Base-by-base conservation (phyloP, 371 early-diverging fungal genomes). In the Rhizopus microsporus region DNA sequence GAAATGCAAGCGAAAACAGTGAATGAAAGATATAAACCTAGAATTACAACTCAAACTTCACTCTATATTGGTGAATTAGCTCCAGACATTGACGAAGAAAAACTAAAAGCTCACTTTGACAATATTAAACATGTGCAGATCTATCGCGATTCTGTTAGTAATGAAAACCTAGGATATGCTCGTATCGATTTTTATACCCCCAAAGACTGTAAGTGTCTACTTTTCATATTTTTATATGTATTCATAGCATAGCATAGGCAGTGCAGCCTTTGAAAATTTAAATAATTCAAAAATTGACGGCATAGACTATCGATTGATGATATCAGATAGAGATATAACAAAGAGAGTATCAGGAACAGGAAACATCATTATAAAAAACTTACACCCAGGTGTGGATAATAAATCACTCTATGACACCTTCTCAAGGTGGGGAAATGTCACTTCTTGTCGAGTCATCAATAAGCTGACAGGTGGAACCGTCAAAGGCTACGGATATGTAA, bases 281-380 rank as follows among this genome's bases (percentile, higher is more conserved):
- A 99, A 99, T 86, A 95, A 94, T 77, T 87, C 94, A 42, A 70
- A 81, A 63, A 90, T 99, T 72, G 91, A 92, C 75, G 94, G 92
- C 63, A 89, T 87, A 60, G 85, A 93, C 15, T 96, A 97, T 84
- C 92, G 99, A 46, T 92, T 98, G 70, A 99, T 98, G 99, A 94
- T 96, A 94, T 92, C 95, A 46, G 94, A 98, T 80, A 91, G 96
- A 50, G 95, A 99, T 81, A 93, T 95, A 10, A 79, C 92, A 17
- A 83, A 91, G 68, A 93, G 97, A 74, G 83, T 84, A 63, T 77
- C 83, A 50, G 93, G 94, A 32, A 77, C 81, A 34, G 98, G 97
- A 67, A 99, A 99, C 84, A 89, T 99, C 64, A 94, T 99, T 77
- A 96, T 99, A 80, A 99, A 99, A 87, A 99, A 99, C 87, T 82